Evolutionary conservation across 257 asterid genomes (phyloP).

Genomic region (Fraxinus anomala): DNA sequence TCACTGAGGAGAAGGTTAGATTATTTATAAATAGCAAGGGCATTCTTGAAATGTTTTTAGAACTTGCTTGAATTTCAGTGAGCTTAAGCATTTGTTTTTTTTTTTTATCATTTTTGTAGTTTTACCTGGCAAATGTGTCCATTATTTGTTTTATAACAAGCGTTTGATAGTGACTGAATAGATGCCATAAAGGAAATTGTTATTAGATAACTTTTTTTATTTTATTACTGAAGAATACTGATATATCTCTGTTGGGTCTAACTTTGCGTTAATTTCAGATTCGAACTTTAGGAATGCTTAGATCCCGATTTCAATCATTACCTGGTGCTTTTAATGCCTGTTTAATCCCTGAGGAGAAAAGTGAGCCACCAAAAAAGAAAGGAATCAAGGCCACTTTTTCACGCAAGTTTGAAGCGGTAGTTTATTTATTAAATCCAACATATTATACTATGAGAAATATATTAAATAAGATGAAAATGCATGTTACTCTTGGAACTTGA

Average conservation of each 20-base stretch:
- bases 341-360: slow-evolving; percentile 84
- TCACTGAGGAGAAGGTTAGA: background rate
- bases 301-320: slow-evolving; percentile 86
- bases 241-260: slow-evolving; percentile 26
- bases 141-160: background rate
- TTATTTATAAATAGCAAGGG: background rate
- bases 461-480: no score
- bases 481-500: slow-evolving; percentile 16
- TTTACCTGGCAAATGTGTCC: background rate
- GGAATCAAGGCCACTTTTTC: slow-evolving; percentile 95
- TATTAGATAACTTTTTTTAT: background rate
- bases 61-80: background rate
- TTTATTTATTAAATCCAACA: slow-evolving; percentile 9
- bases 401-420: slow-evolving; percentile 79
- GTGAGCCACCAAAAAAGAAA: slow-evolving; percentile 71
- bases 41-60: background rate
- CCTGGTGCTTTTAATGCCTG: slow-evolving; percentile 95
- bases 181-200: background rate
- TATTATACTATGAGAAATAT: slow-evolving; percentile 18
- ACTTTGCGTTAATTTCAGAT: slow-evolving; percentile 52
- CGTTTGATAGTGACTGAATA: background rate
- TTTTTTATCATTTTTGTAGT: background rate
- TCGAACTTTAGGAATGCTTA: slow-evolving; percentile 93
- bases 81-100: no score
- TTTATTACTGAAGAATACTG: background rate